Evolutionary conservation across 441 rosid genomes (phyloP).

Genomic region (Isatis lusitanica): DNA sequence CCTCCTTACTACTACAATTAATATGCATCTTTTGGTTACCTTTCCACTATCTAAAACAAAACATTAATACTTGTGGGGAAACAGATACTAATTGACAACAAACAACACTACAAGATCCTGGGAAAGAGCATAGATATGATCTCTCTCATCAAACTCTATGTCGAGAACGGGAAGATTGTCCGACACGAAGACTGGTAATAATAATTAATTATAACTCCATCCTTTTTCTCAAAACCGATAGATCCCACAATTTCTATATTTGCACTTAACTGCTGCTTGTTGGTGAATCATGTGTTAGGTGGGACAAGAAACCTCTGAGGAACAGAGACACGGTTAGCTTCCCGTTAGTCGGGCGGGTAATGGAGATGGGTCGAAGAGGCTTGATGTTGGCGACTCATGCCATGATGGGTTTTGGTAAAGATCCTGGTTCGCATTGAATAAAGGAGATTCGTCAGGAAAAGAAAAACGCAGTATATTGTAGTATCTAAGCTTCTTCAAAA

Average conservation of each 20-base stretch:
- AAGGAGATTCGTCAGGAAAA: neutral
- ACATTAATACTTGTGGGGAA: slow-evolving; percentile 7
- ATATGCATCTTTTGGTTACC: neutral
- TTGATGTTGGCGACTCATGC: slow-evolving; percentile 89
- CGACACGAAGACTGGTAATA: slow-evolving; percentile 96
- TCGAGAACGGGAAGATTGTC: slow-evolving; percentile 69
- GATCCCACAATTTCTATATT: neutral
- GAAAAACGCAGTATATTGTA: neutral
- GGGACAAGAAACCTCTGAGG: slow-evolving; percentile 83
- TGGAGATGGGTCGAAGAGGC: slow-evolving; percentile 69
- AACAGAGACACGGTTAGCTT: slow-evolving; percentile 59
- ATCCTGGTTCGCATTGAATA: slow-evolving; percentile 40
- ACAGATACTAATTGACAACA: slow-evolving; percentile 78
- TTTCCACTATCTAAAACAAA: neutral
- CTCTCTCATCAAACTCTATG: slow-evolving; percentile 67
- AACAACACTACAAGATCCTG: slow-evolving; percentile 71
- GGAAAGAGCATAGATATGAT: slow-evolving; percentile 72
- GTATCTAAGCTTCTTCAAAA: neutral
- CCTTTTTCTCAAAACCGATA: neutral
- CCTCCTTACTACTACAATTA: neutral
- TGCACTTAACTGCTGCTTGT: neutral
- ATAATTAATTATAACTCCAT: neutral
- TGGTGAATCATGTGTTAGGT: slow-evolving; percentile 44
- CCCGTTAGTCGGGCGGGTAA: slow-evolving; percentile 53
- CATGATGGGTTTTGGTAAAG: slow-evolving; percentile 89